Conservation (phyloP, 2,329 filamentous ascomycete genomes). For the Ilyonectria mors-panacis region DNA sequence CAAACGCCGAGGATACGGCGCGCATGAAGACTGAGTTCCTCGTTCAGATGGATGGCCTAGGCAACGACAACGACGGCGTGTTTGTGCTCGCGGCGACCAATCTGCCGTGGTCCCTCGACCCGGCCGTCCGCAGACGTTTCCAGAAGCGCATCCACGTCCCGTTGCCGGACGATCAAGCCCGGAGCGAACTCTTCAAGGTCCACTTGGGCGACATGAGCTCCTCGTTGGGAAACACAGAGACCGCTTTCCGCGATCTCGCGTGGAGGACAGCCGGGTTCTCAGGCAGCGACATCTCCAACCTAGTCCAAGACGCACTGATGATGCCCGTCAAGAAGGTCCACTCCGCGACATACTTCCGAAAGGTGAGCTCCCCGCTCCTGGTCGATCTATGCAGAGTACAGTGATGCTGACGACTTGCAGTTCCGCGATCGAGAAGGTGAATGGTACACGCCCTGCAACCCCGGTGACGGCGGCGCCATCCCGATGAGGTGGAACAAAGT, state of each 20-base stretch:
- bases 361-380: background rate
- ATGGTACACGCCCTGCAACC: conserved; percentile 32
- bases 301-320: conserved; percentile 31
- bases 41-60: conserved; percentile 28
- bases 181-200: conserved; percentile 27
- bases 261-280: conserved; percentile 23
- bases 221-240: background rate
- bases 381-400: background rate
- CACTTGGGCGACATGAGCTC: conserved; percentile 22
- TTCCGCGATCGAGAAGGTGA: conserved; percentile 23
- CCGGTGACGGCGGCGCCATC: conserved; percentile 2
- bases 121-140: conserved; percentile 27
- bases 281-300: conserved; percentile 24
- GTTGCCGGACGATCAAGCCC: conserved; percentile 23
- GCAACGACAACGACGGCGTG: conserved; percentile 25
- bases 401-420: background rate
- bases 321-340: conserved; percentile 27
- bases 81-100: conserved; percentile 32
- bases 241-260: conserved; percentile 9
- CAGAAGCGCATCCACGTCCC: conserved; percentile 31
- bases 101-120: conserved; percentile 27
- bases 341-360: conserved; percentile 28
- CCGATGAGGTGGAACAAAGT: conserved; percentile 31
- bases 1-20: conserved; percentile 10
- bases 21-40: conserved; percentile 33